These are phyloP conservation scores for Metarhizium robertsii DNA, from an alignment of 2,329 filamentous ascomycete genomes.

Conservation along the genomic window DNA sequence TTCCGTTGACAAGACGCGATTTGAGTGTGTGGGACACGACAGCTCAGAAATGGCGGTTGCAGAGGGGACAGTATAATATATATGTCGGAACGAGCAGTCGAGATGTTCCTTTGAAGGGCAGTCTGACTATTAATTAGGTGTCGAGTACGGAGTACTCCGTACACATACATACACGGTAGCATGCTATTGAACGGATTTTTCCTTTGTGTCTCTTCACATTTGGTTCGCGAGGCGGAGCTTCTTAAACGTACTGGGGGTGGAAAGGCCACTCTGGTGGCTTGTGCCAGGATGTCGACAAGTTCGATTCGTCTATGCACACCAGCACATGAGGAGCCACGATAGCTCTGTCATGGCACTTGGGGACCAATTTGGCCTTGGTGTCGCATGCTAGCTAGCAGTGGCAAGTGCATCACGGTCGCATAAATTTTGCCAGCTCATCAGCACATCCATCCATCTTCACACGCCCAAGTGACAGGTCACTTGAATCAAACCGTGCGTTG, in stretches of 20 bases:
- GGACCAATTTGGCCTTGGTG: too few species aligned
- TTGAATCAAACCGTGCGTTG: neutral
- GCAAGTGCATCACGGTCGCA: neutral
- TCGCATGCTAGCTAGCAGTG: too few species aligned
- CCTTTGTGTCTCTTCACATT: too few species aligned
- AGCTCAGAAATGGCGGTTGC: conserved; percentile 51
- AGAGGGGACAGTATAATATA: conserved; percentile 32
- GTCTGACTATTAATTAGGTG: conserved; percentile 22
- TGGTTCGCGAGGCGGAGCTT: too few species aligned
- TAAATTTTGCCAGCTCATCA: neutral
- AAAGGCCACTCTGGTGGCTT: too few species aligned
- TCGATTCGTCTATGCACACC: neutral
- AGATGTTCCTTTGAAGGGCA: conserved; percentile 30
- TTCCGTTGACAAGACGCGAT: conserved; percentile 52
- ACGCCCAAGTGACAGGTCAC: neutral
- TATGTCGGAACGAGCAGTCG: conserved; percentile 39
- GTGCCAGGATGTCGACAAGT: neutral
- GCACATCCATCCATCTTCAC: neutral
- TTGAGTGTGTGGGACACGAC: conserved; percentile 56
- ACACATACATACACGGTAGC: too few species aligned
- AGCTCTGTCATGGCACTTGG: neutral
- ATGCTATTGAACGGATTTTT: too few species aligned
- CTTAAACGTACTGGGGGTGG: too few species aligned
- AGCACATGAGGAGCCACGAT: neutral
- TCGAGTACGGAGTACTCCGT: neutral